Evolutionary conservation across 1,284 basidiomycete genomes (phyloP).

Genomic region (Lentinula novae-zelandiae): DNA sequence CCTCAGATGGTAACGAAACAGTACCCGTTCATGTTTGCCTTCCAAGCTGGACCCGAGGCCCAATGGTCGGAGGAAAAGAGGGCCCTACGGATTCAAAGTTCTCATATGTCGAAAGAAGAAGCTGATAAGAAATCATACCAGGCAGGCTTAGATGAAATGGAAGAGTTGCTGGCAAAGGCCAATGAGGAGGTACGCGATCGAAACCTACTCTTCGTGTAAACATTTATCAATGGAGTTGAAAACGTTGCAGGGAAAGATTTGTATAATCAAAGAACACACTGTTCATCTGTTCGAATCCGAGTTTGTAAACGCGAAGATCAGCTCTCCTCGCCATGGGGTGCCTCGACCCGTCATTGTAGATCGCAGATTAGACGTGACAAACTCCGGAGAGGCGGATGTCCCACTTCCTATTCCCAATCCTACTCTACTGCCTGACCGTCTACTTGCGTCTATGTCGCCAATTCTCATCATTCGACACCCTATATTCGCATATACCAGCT

Average conservation of each 20-base stretch:
- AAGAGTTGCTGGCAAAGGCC: constrained; percentile 3
- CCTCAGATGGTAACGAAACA: constrained; percentile 10
- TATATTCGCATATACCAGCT: background rate
- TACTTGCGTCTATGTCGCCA: constrained; percentile 5
- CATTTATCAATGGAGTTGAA: background rate
- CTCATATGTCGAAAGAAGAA: background rate
- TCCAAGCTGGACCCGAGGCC: constrained; percentile 8
- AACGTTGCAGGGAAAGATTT: constrained; percentile 4
- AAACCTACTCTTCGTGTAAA: background rate
- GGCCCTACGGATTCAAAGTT: background rate
- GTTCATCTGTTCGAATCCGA: background rate
- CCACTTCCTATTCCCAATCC: constrained; percentile 5
- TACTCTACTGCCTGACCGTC: constrained; percentile 5
- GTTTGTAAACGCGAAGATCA: background rate
- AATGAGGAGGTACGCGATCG: background rate
- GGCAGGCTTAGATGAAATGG: background rate
- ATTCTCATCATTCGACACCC: constrained; percentile 11
- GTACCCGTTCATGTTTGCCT: constrained; percentile 12
- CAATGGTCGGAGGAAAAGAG: constrained; percentile 1
- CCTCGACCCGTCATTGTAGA: background rate
- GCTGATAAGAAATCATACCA: background rate
- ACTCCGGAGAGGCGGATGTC: background rate
- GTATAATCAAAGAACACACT: constrained; percentile 7
- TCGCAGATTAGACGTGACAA: constrained; percentile 4
- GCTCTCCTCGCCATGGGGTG: background rate